These are phyloP conservation scores for Talaromyces sp. DNA, from an alignment of 2,329 filamentous ascomycete genomes.

Conservation along the genomic window DNA sequence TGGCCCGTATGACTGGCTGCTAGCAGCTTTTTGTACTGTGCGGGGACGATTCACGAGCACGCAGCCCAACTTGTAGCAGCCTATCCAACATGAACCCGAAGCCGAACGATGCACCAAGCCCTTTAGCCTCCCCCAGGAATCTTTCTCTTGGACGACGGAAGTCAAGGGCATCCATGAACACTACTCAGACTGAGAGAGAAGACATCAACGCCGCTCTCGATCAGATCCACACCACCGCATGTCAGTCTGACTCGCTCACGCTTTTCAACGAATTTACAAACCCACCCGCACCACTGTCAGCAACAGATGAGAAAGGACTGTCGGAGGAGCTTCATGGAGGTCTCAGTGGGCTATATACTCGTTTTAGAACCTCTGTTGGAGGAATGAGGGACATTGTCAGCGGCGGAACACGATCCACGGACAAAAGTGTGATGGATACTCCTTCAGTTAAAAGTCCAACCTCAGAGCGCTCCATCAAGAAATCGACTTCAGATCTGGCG, in stretches of 20 bases:
- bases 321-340: slow-evolving; percentile 80
- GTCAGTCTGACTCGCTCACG: slow-evolving; percentile 78
- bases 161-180: slow-evolving; percentile 53
- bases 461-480: slow-evolving; percentile 30
- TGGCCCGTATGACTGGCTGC: slow-evolving; percentile 12
- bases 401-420: slow-evolving; percentile 34
- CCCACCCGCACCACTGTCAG: slow-evolving; percentile 63
- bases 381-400: slow-evolving; percentile 61
- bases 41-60: slow-evolving; percentile 18
- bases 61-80: slow-evolving; percentile 13
- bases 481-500: slow-evolving; percentile 28
- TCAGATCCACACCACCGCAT: slow-evolving; percentile 87
- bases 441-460: slow-evolving; percentile 29
- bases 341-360: slow-evolving; percentile 84
- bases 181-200: slow-evolving; percentile 67
- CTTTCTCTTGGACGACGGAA: slow-evolving; percentile 49
- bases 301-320: slow-evolving; percentile 69
- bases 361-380: slow-evolving; percentile 80
- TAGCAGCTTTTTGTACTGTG: slow-evolving; percentile 4
- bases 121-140: slow-evolving; percentile 48
- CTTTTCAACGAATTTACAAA: slow-evolving; percentile 89
- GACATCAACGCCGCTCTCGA: slow-evolving; percentile 77
- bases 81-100: slow-evolving; percentile 37
- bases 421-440: slow-evolving; percentile 30
- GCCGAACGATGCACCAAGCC: slow-evolving; percentile 44